These are phyloP conservation scores for Trichoderma aggressivum DNA, from an alignment of 2,329 filamentous ascomycete species.

Conservation along the genomic window DNA sequence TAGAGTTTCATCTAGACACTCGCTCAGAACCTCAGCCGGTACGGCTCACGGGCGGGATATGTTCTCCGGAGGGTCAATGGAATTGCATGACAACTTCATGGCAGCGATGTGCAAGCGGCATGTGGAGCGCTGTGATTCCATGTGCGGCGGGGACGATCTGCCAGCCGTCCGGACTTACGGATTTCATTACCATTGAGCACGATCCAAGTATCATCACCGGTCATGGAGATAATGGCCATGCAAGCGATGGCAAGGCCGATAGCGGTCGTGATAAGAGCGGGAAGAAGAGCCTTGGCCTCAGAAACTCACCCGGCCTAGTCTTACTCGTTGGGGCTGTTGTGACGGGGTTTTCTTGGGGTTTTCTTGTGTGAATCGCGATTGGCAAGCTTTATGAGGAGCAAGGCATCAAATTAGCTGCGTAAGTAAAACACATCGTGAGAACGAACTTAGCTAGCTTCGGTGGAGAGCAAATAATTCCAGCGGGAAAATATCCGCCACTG, in stretches of 20 bases:
- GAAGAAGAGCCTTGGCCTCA: neutral
- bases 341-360: neutral
- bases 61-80: constrained; percentile 50
- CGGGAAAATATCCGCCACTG: neutral
- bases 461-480: neutral
- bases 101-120: constrained; percentile 49
- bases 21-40: neutral
- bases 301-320: neutral
- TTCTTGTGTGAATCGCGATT: neutral
- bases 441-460: neutral
- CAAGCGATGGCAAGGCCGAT: neutral
- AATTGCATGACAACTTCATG: constrained; percentile 50
- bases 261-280: neutral
- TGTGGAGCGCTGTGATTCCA: constrained; percentile 44
- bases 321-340: neutral
- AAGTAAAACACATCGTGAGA: neutral
- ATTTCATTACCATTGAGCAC: constrained; percentile 38
- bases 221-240: neutral
- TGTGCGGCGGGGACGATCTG: constrained; percentile 47
- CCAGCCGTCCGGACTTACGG: constrained; percentile 40
- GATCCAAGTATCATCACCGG: constrained; percentile 24
- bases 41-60: constrained; percentile 35
- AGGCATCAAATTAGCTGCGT: neutral
- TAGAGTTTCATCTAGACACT: no score
- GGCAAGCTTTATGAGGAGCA: neutral